A percentile compares a stretch with the other conserved stretches of the same genome.
Conservation (phyloP, 257 asterid species). For the Capsicum rhomboideum region DNA sequence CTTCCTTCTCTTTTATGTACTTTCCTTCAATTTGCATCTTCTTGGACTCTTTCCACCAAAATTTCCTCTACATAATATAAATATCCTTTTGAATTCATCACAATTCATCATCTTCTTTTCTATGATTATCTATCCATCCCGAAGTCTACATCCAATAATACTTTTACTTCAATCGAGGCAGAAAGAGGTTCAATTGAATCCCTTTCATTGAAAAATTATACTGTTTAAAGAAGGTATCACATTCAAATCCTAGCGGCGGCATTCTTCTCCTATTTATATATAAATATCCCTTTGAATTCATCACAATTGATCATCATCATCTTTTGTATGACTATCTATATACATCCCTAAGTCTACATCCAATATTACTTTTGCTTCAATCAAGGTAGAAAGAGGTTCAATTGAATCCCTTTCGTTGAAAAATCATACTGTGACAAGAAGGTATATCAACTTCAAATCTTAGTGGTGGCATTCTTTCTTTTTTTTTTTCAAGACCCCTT, state of each 20-base stretch:
- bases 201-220: neutral
- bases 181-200: neutral
- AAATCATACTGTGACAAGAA: no score
- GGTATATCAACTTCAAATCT: neutral
- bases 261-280: neutral
- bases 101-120: neutral
- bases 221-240: neutral
- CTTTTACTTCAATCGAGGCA: neutral
- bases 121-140: neutral
- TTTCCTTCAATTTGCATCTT: neutral
- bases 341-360: neutral
- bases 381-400: neutral
- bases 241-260: neutral
- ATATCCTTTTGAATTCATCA: neutral
- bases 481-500: neutral
- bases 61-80: neutral
- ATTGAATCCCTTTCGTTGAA: neutral
- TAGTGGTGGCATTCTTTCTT: neutral
- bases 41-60: conserved; percentile 16
- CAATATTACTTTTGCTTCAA: neutral
- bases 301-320: no score
- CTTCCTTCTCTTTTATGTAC: neutral
- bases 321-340: neutral
- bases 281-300: no score
- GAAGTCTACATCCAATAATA: neutral